Conservation (phyloP, 352 stramenopile genomes). For the Thalassiosira hispida region DNA sequence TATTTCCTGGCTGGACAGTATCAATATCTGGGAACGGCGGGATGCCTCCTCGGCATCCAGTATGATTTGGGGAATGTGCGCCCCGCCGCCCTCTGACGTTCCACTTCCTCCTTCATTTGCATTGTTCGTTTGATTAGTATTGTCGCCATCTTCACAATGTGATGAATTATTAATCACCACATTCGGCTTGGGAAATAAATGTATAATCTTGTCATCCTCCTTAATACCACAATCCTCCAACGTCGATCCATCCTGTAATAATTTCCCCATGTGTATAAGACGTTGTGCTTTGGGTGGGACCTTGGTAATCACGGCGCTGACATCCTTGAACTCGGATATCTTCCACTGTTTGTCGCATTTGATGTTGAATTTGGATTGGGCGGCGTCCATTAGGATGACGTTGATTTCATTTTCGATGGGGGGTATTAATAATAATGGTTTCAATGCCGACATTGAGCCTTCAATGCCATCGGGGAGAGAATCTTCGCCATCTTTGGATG, state of each 20-base stretch:
- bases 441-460: background rate
- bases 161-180: constrained; percentile 55
- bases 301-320: constrained; percentile 56
- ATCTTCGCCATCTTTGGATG: background rate
- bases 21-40: constrained; percentile 73
- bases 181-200: constrained; percentile 81
- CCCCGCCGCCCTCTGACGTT: constrained; percentile 29
- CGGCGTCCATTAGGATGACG: constrained; percentile 58
- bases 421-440: constrained; percentile 1
- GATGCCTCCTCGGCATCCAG: constrained; percentile 73
- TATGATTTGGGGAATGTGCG: constrained; percentile 77
- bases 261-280: constrained; percentile 76
- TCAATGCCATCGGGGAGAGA: background rate
- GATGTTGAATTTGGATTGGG: constrained; percentile 76
- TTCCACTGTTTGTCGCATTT: constrained; percentile 55
- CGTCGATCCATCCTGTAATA: constrained; percentile 62
- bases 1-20: constrained; percentile 74
- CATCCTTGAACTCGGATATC: constrained; percentile 65
- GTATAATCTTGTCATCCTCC: constrained; percentile 68
- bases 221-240: constrained; percentile 63
- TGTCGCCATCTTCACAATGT: constrained; percentile 6
- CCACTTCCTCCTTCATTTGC: constrained; percentile 4
- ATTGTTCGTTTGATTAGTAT: constrained; percentile 1
- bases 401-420: constrained; percentile 36
- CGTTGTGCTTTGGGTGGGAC: constrained; percentile 65